Conservation (phyloP, 2,329 filamentous ascomycete genomes). For the Dryadomyces quercivorus region DNA sequence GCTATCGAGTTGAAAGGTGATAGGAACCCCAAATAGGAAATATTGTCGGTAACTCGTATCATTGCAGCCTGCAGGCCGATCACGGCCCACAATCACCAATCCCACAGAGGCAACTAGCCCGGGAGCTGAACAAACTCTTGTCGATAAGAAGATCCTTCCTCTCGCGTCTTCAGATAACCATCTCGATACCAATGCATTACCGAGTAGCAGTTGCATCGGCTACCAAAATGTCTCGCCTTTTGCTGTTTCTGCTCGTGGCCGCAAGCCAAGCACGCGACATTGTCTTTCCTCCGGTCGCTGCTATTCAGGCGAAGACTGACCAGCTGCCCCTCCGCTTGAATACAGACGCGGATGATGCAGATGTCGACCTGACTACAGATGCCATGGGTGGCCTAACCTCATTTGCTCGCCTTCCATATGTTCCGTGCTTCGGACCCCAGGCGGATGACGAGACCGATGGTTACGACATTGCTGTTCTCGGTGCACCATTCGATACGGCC, state of each 20-base stretch:
- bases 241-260: constrained; percentile 2
- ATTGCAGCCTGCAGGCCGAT: not conserved
- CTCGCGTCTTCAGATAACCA: not conserved
- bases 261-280: constrained; percentile 8
- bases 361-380: constrained; percentile 27
- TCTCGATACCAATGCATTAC: not conserved
- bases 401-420: constrained; percentile 48
- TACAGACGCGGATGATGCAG: constrained; percentile 4
- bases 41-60: not conserved
- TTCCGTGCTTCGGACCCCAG: constrained; percentile 36
- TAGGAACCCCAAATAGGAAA: not conserved
- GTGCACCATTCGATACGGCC: constrained; percentile 37
- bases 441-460: constrained; percentile 33
- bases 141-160: not conserved
- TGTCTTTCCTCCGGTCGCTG: constrained; percentile 9
- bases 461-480: constrained; percentile 46
- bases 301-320: not conserved
- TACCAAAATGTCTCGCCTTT: too few relatives aligned
- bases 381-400: constrained; percentile 46
- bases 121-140: not conserved
- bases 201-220: too few relatives aligned
- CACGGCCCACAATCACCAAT: not conserved
- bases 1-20: not conserved
- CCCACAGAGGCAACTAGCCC: not conserved
- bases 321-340: not conserved